Base-by-base conservation (phyloP, 2,329 filamentous ascomycete genomes). In the Alternaria consortialis region DNA sequence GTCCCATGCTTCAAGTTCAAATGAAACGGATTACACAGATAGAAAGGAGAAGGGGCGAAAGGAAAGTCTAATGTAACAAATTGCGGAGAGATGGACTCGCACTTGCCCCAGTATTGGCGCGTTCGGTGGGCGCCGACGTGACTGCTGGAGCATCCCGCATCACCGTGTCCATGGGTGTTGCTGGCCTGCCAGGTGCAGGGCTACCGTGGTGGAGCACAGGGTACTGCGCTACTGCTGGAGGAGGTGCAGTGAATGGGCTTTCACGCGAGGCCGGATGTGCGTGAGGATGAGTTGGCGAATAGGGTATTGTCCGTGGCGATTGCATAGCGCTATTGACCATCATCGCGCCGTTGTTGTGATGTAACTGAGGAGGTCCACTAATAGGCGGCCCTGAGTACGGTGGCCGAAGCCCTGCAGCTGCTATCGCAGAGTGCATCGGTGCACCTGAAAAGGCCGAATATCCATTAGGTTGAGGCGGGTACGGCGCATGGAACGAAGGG, bases 61-160 rank as follows among this genome's bases (percentile, higher is more conserved):
- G 29, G 48, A 46, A 57, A 58, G 29, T 64, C 65, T 76, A 83
- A 71, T 82, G 80, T 63, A 84, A 69, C 60, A 84, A 65, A 67
- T 84, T 84, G 56, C 79, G 77, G 69, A 84, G 71, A 59, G 79
- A 83, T 13, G 82, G 82, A 62, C 81, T 83, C 12, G 82, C 82
- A 62, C 82, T 84, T 13, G 82, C 78, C 48, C 77, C 78, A 11
- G 73, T 77, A 39, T 63, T 77, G 31, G 65, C 65, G 27, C 75
- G 74, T 58, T 74, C 72, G 44, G 63, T 67, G 7, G 71, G 66
- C 31, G 72, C 72, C 48, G 69, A 71, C 39, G 71, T 72, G 2
- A 68, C 63, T 20, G 65, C 51, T 12, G 71, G 72, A 29, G 66
- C 68, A 50, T 78, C 74, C 57, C 76, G 71, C 74, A 79, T 76